Evolutionary conservation across 2,329 filamentous ascomycete genomes (phyloP), one percentile per base, ranked within the genome.

Genomic region (Clonostachys solani): DNA sequence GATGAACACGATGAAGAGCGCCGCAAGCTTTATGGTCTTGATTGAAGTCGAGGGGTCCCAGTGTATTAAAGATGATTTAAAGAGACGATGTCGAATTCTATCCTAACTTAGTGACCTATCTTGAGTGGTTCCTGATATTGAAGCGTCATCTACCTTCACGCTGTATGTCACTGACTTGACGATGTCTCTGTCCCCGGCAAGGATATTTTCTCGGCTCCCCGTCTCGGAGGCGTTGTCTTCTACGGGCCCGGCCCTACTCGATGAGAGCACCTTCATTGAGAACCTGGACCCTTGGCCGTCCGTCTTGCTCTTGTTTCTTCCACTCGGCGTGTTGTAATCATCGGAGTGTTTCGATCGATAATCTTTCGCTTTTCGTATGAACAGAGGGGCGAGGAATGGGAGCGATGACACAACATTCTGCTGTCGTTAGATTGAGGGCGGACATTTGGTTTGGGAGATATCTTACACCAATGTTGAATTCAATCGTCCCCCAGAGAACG

Each of bases 381-480:
- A 73, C 4, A 72, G 61, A 1, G 71, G 71, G 0, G 71, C 69
- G 0, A 74, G 60, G 56, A 73, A 73, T 1, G 71, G 71, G 2
- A 74, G 62, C 1, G 69, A 73, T 0, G 71, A 74, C 7, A 73
- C 70, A 53, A 74, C 69, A 52, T 73, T 74, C 70, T 73, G 46
- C 0, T 34, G 12, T 33, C 12, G 12, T 42, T 18, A 33, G 12
- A 29, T 29, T 29, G 23, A 4, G 3, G 4, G 3, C 10, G 23
- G 23, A 29, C 9, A 29, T 7, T 29, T 16, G 35, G 5, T n/a
- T 33, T 29, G 19, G n/a, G n/a, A 13, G 10, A 2, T 8, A 19
- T 55, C 74, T 56, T 67, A 79, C 76, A 12, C 77, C 77, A 33
- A 80, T 69, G 51, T 80, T 80, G 58, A 80, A 76, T 55, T 81